A percentile compares a stretch with the other conserved stretches of the same genome.
These are phyloP conservation scores for Lachnellula subtilissima DNA, from an alignment of 2,329 filamentous ascomycete species.

Conservation along the genomic window DNA sequence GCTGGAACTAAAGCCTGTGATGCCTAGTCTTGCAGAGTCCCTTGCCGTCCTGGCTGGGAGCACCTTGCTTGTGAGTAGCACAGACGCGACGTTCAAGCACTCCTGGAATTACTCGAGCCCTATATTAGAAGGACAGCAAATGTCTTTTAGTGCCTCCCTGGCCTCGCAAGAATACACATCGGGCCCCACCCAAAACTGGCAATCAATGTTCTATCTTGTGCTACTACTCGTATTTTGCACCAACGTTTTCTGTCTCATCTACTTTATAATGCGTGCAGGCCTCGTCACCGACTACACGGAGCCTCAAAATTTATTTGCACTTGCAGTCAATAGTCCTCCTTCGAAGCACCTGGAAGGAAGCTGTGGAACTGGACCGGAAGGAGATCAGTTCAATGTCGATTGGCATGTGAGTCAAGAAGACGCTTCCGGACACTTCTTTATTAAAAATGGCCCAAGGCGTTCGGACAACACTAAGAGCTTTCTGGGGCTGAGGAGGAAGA, in stretches of 20 bases:
- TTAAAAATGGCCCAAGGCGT: slow-evolving; percentile 52
- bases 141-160: slow-evolving; percentile 60
- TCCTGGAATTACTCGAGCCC: slow-evolving; percentile 44
- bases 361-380: slow-evolving; percentile 49
- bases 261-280: slow-evolving; percentile 50
- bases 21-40: slow-evolving; percentile 68
- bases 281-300: slow-evolving; percentile 76
- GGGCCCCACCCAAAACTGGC: slow-evolving; percentile 55
- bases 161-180: slow-evolving; percentile 66
- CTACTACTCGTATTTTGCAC: slow-evolving; percentile 61
- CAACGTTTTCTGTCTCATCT: slow-evolving; percentile 60
- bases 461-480: slow-evolving; percentile 1
- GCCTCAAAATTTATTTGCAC: slow-evolving; percentile 67
- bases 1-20: slow-evolving; percentile 23
- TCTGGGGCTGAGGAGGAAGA: slow-evolving; percentile 10
- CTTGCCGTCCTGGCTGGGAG: slow-evolving; percentile 65
- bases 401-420: slow-evolving; percentile 43
- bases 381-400: slow-evolving; percentile 31
- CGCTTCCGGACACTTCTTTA: slow-evolving; percentile 47
- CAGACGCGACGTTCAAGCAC: slow-evolving; percentile 56
- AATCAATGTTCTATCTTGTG: slow-evolving; percentile 62
- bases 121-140: slow-evolving; percentile 41
- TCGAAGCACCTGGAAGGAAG: slow-evolving; percentile 46
- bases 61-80: slow-evolving; percentile 57
- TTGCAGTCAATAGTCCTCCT: slow-evolving; percentile 63